A percentile compares a stretch with the other conserved stretches of the same genome.
Conservation (phyloP, 2,329 filamentous ascomycete genomes). For the Diaporthe batatas region DNA sequence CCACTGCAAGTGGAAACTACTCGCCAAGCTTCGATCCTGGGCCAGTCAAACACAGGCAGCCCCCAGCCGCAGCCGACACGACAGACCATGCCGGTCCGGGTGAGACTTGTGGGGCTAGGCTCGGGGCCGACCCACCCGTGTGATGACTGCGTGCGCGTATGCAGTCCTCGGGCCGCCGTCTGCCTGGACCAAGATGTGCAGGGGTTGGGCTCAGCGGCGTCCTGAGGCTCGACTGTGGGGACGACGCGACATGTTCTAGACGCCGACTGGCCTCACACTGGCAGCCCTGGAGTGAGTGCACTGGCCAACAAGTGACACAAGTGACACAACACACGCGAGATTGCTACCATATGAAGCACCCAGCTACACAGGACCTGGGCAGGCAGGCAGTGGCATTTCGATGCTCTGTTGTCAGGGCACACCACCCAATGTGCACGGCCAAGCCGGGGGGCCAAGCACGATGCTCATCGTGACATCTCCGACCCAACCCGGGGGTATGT, state of each 20-base stretch:
- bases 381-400: background rate
- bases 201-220: constrained; percentile 13
- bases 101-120: constrained; percentile 24
- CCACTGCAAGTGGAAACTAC: background rate
- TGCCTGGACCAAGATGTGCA: constrained; percentile 23
- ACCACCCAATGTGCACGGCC: too few species aligned
- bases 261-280: constrained; percentile 25
- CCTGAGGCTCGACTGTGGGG: constrained; percentile 28
- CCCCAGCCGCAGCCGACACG: background rate
- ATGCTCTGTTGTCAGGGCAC: background rate
- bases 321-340: constrained; percentile 10
- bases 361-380: background rate
- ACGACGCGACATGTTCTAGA: background rate
- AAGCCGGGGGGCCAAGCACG: background rate
- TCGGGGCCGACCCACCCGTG: constrained; percentile 26
- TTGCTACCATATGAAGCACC: constrained; percentile 17
- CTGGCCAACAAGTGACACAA: constrained; percentile 10
- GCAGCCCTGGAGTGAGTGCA: background rate
- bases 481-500: background rate
- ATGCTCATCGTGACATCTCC: background rate
- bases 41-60: background rate
- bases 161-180: constrained; percentile 39
- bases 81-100: constrained; percentile 23
- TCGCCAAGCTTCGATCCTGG: background rate
- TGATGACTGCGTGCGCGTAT: constrained; percentile 28